Evolutionary conservation across 805 yeast genomes (phyloP).

Genomic region (Saccharomycopsis sp.): DNA sequence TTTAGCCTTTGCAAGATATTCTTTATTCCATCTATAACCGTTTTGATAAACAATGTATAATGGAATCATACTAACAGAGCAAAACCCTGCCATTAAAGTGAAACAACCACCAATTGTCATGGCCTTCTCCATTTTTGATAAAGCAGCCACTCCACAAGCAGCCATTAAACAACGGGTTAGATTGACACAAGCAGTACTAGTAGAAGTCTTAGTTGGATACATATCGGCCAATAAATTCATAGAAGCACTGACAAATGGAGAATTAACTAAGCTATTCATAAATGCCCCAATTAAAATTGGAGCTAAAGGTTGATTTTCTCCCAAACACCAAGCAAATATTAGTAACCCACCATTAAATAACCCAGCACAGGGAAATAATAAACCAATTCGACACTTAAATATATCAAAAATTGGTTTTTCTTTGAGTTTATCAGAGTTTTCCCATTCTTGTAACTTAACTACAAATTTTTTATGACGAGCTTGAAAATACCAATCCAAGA

Average conservation of each 20-base stretch:
- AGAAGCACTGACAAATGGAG: constrained; percentile 42
- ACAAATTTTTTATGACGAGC: constrained; percentile 19
- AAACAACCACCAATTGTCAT: constrained; percentile 71
- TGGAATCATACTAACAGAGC: constrained; percentile 19
- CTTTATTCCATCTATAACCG: constrained; percentile 1
- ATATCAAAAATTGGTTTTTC: constrained; percentile 5
- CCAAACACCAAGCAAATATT: constrained; percentile 68
- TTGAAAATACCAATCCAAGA: constrained; percentile 43
- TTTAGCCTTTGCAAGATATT: no score
- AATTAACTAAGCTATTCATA: constrained; percentile 47
- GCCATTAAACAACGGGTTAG: constrained; percentile 62
- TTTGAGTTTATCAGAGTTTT: constrained; percentile 1
- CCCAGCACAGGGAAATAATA: constrained; percentile 9
- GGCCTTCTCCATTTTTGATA: constrained; percentile 44
- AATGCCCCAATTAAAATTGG: constrained; percentile 42
- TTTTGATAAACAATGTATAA: constrained; percentile 12
- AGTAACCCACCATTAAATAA: constrained; percentile 29
- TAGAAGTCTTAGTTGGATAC: constrained; percentile 58
- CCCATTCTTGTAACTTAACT: constrained; percentile 19
- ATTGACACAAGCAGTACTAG: constrained; percentile 66
- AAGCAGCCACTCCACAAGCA: constrained; percentile 60
- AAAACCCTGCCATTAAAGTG: constrained; percentile 54
- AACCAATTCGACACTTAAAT: constrained; percentile 8
- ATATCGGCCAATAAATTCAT: constrained; percentile 69
- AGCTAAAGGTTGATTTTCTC: constrained; percentile 20